Base-by-base conservation (phyloP, 306 rosid genomes). In the Dicorynia guianensis region DNA sequence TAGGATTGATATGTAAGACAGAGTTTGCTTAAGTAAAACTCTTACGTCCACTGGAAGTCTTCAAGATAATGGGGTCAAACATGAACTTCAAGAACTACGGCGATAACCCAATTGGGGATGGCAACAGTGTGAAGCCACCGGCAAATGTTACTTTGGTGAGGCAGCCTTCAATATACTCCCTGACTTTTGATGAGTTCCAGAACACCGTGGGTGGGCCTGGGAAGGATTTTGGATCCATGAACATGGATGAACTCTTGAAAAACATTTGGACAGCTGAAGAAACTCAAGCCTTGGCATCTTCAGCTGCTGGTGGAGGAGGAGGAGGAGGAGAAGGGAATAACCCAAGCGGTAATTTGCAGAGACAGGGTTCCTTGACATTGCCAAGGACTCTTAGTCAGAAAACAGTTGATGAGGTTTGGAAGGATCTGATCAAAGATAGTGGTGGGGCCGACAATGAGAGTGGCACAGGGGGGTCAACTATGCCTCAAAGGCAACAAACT, bases 371-470 rank as follows among this genome's bases (percentile, higher is more conserved):
- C 9, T 74, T 92, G 18, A 89, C 97, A 40, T 80, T 95, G 80
- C 97, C 99, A 0, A 87, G 97, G 56, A 95, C 97, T 3, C 87
- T 95, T 54, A 92, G 97, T 84, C 97, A 92, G 84, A 95, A 84
- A 85, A 95, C 88, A 34, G 99, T 95, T 17, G 99, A 95, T 81
- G 97, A 95, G 54, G 97, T 95, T 63, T 95, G 97, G 97, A 92
- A 64, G 86, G 90, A 88, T 48, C 79, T 95, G 83, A 62, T 76
- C 42, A 92, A 82, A 77, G 98, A 88, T 11, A 40, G 40, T 49
- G 79, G 75, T 74, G 81, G 84, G 56, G 72, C 55, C 61, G 69
- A 59, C 25, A 85, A 60, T 63, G 76, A 53, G 3, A 67, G 35
- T 63, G 58, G 77, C 13, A 54, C 63, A 43, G 76, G 52, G 11